phyloP scores from a whole-genome alignment of 2,329 filamentous ascomycete genomes.

The Botrytis pseudocinerea region DNA sequence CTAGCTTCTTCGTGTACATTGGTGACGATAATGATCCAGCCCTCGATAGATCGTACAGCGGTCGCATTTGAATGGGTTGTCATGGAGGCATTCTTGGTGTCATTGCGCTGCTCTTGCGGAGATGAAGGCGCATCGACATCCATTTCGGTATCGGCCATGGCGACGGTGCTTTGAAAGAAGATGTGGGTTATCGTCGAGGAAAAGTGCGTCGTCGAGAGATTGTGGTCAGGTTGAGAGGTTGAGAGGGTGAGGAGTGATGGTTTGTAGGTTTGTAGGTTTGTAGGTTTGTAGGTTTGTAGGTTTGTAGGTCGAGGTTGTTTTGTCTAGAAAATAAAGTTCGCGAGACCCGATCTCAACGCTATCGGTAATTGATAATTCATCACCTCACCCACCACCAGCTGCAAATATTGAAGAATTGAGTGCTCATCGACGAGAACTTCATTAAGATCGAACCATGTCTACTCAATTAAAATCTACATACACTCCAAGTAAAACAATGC shows the following conservation, averaged over 20 bases:
- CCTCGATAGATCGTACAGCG: conserved; percentile 82
- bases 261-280: neutral
- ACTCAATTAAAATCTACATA: neutral
- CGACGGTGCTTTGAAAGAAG: conserved; percentile 20
- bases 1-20: conserved; percentile 87
- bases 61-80: conserved; percentile 72
- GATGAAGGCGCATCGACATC: conserved; percentile 43
- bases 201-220: neutral
- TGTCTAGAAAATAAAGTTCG: conserved; percentile 17
- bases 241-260: neutral
- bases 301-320: neutral
- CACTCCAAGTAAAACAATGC: neutral
- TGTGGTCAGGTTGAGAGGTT: neutral
- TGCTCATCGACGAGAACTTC: neutral
- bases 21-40: conserved; percentile 84
- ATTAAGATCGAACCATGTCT: neutral
- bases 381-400: neutral
- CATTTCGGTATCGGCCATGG: conserved; percentile 50
- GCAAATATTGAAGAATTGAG: neutral
- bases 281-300: neutral
- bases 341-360: neutral
- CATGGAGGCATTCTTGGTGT: conserved; percentile 63
- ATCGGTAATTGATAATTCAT: neutral
- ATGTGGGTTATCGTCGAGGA: neutral
- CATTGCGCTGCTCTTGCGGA: conserved; percentile 51